phyloP scores from a whole-genome alignment of 345 rosid species.

The Kandelia obovata region DNA sequence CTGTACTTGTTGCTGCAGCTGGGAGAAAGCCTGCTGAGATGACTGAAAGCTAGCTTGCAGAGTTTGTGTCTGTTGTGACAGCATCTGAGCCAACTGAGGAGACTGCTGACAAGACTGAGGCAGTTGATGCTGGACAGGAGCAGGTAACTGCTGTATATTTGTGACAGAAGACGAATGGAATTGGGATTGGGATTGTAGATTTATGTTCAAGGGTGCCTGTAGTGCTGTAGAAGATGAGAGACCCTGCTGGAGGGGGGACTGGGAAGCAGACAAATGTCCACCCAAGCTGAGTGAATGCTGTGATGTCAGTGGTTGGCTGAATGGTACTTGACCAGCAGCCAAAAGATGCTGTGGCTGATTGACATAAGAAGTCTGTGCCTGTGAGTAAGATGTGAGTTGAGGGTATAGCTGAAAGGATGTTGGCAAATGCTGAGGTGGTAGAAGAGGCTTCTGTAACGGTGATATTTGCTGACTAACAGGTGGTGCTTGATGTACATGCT shows the following conservation, averaged over 20 bases:
- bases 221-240: conserved; percentile 36
- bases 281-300: conserved; percentile 48
- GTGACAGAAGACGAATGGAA: conserved; percentile 33
- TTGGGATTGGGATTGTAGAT: conserved; percentile 44
- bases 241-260: conserved; percentile 49
- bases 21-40: conserved; percentile 91
- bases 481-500: conserved; percentile 42
- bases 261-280: conserved; percentile 53
- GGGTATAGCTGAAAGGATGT: conserved; percentile 47
- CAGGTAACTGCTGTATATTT: conserved; percentile 49
- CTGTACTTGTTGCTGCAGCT: conserved; percentile 88
- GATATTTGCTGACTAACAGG: conserved; percentile 55
- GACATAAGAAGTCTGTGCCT: conserved; percentile 31
- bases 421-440: conserved; percentile 53
- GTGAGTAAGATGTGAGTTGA: conserved; percentile 41
- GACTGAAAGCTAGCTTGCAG: conserved; percentile 90
- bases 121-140: conserved; percentile 53
- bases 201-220: conserved; percentile 51
- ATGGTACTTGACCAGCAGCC: conserved; percentile 40
- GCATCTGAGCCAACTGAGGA: conserved; percentile 85
- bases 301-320: conserved; percentile 40
- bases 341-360: conserved; percentile 35
- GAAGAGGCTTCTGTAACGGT: conserved; percentile 56
- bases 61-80: conserved; percentile 85
- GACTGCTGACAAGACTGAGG: conserved; percentile 74